A percentile compares a stretch with the other conserved stretches of the same genome.
These are phyloP conservation scores for Spiraea crenata DNA, from an alignment of 331 rosid genomes.

Conservation along the genomic window DNA sequence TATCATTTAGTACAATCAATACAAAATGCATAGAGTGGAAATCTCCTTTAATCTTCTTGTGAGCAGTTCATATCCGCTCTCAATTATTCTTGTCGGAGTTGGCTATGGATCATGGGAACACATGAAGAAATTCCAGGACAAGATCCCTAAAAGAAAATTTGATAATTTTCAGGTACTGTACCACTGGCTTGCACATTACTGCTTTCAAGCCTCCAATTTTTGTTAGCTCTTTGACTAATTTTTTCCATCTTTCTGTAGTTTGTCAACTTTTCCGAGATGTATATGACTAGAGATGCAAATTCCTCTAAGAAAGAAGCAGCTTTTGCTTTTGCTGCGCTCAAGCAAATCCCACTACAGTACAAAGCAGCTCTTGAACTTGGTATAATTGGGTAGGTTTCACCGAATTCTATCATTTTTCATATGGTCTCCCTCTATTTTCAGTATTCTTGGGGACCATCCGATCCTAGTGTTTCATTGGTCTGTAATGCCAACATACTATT, in stretches of 20 bases:
- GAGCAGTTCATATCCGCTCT: slow-evolving; percentile 57
- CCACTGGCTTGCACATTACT: too few species aligned
- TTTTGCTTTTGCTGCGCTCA: slow-evolving; percentile 72
- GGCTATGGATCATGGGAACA: slow-evolving; percentile 91
- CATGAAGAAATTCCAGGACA: slow-evolving; percentile 77
- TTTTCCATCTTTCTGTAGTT: slow-evolving; percentile 35
- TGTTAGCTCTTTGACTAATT: neutral
- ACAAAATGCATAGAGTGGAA: neutral
- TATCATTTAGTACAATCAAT: too few species aligned
- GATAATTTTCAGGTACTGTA: slow-evolving; percentile 74
- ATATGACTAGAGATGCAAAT: slow-evolving; percentile 32
- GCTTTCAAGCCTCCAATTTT: neutral
- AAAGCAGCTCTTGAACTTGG: slow-evolving; percentile 60
- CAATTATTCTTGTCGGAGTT: slow-evolving; percentile 72
- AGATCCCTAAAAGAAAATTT: slow-evolving; percentile 62
- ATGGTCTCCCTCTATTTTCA: too few species aligned
- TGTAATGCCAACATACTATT: too few species aligned
- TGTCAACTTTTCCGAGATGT: slow-evolving; percentile 64
- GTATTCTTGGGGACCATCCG: too few species aligned
- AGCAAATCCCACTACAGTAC: slow-evolving; percentile 76
- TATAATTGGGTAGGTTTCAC: slow-evolving; percentile 51
- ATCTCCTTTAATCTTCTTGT: slow-evolving; percentile 5
- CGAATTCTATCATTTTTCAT: neutral
- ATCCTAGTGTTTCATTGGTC: too few species aligned
- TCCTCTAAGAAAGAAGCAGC: slow-evolving; percentile 56